A percentile compares a stretch with the other conserved stretches of the same genome.
Conservation (phyloP, 441 rosid genomes). For the Hura crepitans region DNA sequence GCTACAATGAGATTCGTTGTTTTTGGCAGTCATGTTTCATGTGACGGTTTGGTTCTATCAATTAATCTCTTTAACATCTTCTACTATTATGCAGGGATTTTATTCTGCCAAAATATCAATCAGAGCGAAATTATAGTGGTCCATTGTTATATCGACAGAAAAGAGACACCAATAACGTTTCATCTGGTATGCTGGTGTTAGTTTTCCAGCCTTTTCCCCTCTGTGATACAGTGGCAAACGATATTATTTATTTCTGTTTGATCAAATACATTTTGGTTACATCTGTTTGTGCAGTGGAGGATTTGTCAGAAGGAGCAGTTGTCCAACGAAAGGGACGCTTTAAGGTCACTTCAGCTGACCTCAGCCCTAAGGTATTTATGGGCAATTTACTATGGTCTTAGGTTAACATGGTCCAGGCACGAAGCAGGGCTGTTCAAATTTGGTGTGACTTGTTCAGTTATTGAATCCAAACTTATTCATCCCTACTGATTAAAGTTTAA, state of each 20-base stretch:
- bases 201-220: slow-evolving; percentile 6
- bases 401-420: not conserved
- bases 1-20: not conserved
- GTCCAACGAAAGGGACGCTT: slow-evolving; percentile 85
- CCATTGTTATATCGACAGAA: slow-evolving; percentile 55
- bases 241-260: slow-evolving; percentile 11
- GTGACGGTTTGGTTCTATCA: slow-evolving; percentile 1
- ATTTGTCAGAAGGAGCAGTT: slow-evolving; percentile 67
- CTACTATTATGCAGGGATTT: slow-evolving; percentile 51
- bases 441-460: not conserved
- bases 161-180: slow-evolving; percentile 58
- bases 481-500: no score
- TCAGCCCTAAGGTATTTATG: slow-evolving; percentile 74
- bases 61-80: slow-evolving; percentile 19
- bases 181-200: slow-evolving; percentile 39
- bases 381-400: slow-evolving; percentile 13
- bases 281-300: slow-evolving; percentile 47
- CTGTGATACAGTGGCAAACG: not conserved
- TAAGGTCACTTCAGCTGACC: slow-evolving; percentile 83
- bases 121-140: slow-evolving; percentile 80
- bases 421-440: not conserved
- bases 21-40: not conserved
- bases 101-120: slow-evolving; percentile 52
- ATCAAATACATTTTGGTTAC: slow-evolving; percentile 5
- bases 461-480: no score